Evolutionary conservation across 148 eudicot genomes (phyloP).

Genomic region (Polygonum aviculare): DNA sequence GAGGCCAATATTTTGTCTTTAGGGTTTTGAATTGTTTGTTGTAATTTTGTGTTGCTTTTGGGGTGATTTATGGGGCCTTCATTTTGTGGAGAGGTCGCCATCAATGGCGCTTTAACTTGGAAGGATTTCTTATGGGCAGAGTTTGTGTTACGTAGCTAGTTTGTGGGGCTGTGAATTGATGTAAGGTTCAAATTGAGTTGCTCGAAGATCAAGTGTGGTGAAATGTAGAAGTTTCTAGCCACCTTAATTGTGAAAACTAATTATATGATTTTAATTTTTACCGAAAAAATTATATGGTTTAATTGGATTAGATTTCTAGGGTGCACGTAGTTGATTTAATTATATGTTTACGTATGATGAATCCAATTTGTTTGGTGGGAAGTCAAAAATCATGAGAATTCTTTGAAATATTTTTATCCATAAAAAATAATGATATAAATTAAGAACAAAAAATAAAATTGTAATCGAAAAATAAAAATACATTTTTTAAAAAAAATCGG

Average conservation of each 20-base stretch:
- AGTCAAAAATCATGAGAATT: no score
- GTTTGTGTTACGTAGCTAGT: neutral
- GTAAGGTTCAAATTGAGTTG: neutral
- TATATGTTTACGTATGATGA: no score
- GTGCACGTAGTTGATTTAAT: no score
- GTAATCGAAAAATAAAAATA: no score
- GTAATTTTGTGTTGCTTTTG: neutral
- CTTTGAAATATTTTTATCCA: no score
- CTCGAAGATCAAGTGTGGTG: neutral
- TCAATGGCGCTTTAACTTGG: neutral
- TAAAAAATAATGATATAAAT: no score
- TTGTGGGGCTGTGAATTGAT: neutral
- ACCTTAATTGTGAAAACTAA: neutral
- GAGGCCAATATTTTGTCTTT: neutral
- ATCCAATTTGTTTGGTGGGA: no score
- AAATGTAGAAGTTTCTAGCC: neutral
- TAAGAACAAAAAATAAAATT: no score
- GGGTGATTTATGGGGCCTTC: slow-evolving; percentile 1
- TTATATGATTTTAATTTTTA: no score
- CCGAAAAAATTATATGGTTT: no score
- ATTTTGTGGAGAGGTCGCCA: neutral
- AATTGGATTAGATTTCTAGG: no score
- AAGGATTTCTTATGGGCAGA: neutral
- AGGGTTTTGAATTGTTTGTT: neutral
- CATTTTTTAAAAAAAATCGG: no score